Evolutionary conservation across 352 stramenopile species (phyloP), one percentile per base, ranked within the genome.

Genomic region (Pythium scleroteichum): DNA sequence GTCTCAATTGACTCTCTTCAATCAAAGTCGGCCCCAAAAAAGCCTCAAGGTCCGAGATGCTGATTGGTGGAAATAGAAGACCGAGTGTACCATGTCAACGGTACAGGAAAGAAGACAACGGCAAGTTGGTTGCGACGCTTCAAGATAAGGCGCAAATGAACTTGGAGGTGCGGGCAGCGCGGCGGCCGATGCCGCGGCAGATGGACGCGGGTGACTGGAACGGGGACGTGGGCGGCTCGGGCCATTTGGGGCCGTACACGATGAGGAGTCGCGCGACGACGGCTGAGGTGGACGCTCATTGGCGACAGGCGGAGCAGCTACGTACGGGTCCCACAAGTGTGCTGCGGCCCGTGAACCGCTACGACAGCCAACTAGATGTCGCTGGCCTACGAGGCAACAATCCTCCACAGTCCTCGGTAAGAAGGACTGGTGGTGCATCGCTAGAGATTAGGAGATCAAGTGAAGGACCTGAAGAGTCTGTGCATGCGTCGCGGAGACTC

Each of bases 141-240:
- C 53, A 54, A 54, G 38, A 35, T 49, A 35, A 10, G 10, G 29
- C 5, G 29, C 5, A 35, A 5, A 61, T 73, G 42, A 55, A 72
- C 23, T 56, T 51, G 32, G 70, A 85, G 23, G 54, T 53, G 7
- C 62, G 60, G 8, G 42, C 64, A 9, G 53, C 76, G 52, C 69
- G 74, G 20, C 69, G 79, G 2, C 79, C 76, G 14, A 47, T 78
- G 35, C 79, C 79, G 12, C 71, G 79, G 20, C 76, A 84, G 54
- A 66, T 88, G 13, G 71, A 88, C 42, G 68, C 82, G 42, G 69
- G 61, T 26, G 57, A 69, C 45, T 86, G 73, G 73, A 66, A 53
- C 14, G 33, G 56, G 26, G 69, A 75, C 27, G 50, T 24, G 13
- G 50, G 56, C 17, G 46, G 53, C 0, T 58, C 41, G 14, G 62